Conservation (phyloP, 305 asterid genomes). For the Fraxinus floribunda region DNA sequence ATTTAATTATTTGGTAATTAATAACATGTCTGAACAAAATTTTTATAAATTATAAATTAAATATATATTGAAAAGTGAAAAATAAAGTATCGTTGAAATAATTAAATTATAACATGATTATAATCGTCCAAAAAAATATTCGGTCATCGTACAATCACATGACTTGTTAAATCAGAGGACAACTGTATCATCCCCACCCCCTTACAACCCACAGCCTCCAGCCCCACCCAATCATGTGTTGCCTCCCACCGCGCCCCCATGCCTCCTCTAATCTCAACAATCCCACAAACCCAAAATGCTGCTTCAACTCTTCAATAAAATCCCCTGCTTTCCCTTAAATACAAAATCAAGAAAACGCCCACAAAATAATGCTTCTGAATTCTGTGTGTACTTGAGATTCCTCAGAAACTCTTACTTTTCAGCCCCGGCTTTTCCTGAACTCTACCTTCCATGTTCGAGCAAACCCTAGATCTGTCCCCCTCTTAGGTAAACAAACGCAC, state of each 20-base stretch:
- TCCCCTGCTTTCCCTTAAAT: slow-evolving; percentile 5
- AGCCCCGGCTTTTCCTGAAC: slow-evolving; percentile 1
- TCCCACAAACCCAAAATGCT: slow-evolving; percentile 17
- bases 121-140: slow-evolving; percentile 5
- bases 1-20: background rate
- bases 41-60: too few relatives aligned
- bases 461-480: slow-evolving; percentile 96
- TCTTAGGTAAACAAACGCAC: slow-evolving; percentile 48
- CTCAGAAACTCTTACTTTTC: background rate
- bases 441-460: slow-evolving; percentile 53
- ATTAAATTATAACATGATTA: too few relatives aligned
- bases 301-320: background rate
- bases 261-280: slow-evolving; percentile 68
- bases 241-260: slow-evolving; percentile 57
- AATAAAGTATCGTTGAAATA: too few relatives aligned
- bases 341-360: background rate
- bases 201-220: slow-evolving; percentile 31
- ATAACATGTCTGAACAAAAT: background rate
- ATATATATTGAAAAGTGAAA: too few relatives aligned
- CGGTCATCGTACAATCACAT: slow-evolving; percentile 42
- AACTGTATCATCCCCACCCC: slow-evolving; percentile 32
- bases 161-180: slow-evolving; percentile 68
- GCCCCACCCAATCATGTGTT: slow-evolving; percentile 48
- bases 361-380: background rate
- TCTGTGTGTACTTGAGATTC: background rate